Evolutionary conservation across 208 protist species (phyloP).

Genomic region (Acanthamoeba castellanii): DNA sequence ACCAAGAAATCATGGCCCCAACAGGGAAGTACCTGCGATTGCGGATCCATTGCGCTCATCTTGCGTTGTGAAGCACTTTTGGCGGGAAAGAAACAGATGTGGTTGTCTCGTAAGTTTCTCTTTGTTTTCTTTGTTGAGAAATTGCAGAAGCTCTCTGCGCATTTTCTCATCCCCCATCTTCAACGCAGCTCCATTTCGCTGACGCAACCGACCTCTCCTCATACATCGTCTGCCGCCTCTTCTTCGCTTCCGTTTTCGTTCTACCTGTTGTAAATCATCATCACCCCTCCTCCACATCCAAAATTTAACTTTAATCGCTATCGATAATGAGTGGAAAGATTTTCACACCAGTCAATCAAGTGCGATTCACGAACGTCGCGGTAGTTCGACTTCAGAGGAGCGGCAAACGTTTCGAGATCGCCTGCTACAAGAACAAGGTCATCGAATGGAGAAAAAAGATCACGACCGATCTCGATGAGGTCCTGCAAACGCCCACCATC

Average conservation of each 20-base stretch:
- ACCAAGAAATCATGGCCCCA: not conserved
- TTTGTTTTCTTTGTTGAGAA: not conserved
- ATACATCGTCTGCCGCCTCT: not conserved
- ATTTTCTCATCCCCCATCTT: not conserved
- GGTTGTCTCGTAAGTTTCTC: not conserved
- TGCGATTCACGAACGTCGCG: conserved; percentile 93
- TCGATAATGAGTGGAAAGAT: conserved; percentile 70
- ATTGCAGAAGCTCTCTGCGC: not conserved
- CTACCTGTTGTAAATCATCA: not conserved
- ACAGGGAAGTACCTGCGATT: not conserved
- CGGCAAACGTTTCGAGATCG: conserved; percentile 93
- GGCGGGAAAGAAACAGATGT: not conserved
- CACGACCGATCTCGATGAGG: conserved; percentile 93
- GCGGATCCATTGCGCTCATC: not conserved
- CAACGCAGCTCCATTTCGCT: no score
- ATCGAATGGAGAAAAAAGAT: conserved; percentile 89
- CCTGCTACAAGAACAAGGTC: conserved; percentile 95
- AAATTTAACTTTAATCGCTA: not conserved
- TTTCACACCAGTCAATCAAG: conserved; percentile 92
- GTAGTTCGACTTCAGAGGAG: conserved; percentile 92
- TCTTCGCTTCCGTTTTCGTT: not conserved
- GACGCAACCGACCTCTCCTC: not conserved
- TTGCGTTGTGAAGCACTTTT: not conserved
- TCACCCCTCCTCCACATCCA: not conserved
- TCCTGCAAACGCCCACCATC: conserved; percentile 91